Base-by-base conservation (phyloP, 768 basidiomycete species). In the Auricularia cornea region DNA sequence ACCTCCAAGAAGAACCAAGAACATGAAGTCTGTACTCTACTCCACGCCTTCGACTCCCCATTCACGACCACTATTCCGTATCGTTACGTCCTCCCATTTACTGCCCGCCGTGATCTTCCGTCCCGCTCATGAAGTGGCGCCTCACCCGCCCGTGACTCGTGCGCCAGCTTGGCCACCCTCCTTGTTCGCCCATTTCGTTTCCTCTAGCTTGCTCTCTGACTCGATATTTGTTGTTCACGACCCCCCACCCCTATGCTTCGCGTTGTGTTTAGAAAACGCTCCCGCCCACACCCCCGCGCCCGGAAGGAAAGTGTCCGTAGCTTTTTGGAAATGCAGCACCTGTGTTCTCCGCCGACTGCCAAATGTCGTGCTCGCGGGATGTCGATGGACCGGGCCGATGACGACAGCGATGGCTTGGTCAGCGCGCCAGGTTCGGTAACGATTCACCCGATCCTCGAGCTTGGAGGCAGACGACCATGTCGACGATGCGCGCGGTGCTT, bases 401-500 rank as follows among this genome's bases (percentile, higher is more conserved):
- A n/a, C n/a, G n/a, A n/a, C n/a, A n/a, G n/a, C n/a, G n/a, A n/a
- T n/a, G n/a, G n/a, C n/a, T n/a, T n/a, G n/a, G n/a, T n/a, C n/a
- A n/a, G n/a, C n/a, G n/a, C n/a, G n/a, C n/a, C n/a, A n/a, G n/a
- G n/a, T n/a, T n/a, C n/a, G n/a, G n/a, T n/a, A n/a, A n/a, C n/a
- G n/a, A n/a, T n/a, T n/a, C n/a, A n/a, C n/a, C n/a, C n/a, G n/a
- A n/a, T n/a, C n/a, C n/a, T n/a, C n/a, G n/a, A n/a, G n/a, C n/a
- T n/a, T n/a, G n/a, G n/a, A n/a, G n/a, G n/a, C 38, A 40, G 38
- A 52, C 51, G 6, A 28, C 51, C 51, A 52, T 52, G 51, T n/a
- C n/a, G n/a, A 60, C 61, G 11, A 95, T 94, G 92, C 86, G 83
- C 48, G 91, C 90, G 32, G 80, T 95, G 32, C 78, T 92, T 28